Evolutionary conservation across 805 yeast genomes (phyloP), one percentile per base, ranked within the genome.

Genomic region (Saccharomyces paradoxus): DNA sequence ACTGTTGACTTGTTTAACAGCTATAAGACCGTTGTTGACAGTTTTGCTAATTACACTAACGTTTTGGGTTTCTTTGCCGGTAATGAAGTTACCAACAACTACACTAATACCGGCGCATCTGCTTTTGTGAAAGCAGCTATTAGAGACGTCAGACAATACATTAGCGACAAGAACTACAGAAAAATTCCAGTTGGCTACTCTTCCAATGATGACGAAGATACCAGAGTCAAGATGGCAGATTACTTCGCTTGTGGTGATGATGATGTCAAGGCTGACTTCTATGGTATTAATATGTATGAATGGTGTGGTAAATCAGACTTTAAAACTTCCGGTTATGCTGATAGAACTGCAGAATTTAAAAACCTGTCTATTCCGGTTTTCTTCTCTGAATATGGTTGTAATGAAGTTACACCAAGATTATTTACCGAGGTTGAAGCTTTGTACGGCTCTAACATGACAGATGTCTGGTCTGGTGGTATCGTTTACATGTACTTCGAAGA

Each of bases 401-500:
- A 85, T 72, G 75, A 68, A 57, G 85, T 81, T 56, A 60, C 63
- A 46, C 92, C 92, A 73, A 83, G 92, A 81, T 68, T 70, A 60
- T 87, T 87, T 80, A 76, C 81, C 55, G 92, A 86, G 73, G 87
- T 87, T 60, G 80, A 73, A 48, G 77, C 89, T 56, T 65, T 87
- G 44, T 87, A 79, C 74, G 75, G 84, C 59, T 68, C 69, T 51
- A 75, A 86, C 44, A 87, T 87, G 95, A 86, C 90, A 59, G 86
- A 78, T 69, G 85, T 85, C 57, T 87, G 92, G 94, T 86, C 92
- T 51, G 92, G 95, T 74, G 95, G 92, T 80, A 86, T 87, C 66
- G 92, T 86, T 53, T 87, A 86, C 76, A 82, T 86, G 91, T 87
- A 86, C 75, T 87, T 81, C 73, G 79, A 87, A 75, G 92, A 87